These are phyloP conservation scores for Luzula sylvatica DNA, from an alignment of 176 grass and related monocot genomes.

Conservation along the genomic window DNA sequence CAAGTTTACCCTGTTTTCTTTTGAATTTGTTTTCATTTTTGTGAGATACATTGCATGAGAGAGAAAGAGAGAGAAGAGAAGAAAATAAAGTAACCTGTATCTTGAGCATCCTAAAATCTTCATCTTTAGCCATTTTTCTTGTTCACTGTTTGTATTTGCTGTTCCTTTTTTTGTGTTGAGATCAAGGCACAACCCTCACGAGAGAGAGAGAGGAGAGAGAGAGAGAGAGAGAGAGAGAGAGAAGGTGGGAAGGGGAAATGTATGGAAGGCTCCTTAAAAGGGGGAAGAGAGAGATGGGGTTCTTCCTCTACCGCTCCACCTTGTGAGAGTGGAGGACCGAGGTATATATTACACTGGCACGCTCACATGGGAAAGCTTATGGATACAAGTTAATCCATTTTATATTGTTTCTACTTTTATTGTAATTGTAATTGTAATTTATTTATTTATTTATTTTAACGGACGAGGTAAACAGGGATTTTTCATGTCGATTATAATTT, in stretches of 20 bases:
- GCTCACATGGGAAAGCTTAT: conserved; percentile 22
- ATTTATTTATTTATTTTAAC: neutral
- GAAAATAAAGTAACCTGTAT: conserved; percentile 52
- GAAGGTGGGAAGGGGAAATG: conserved; percentile 16
- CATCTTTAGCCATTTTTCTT: conserved; percentile 69
- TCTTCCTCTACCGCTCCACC: conserved; percentile 6
- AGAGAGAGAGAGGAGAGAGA: neutral
- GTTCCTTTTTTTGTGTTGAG: conserved; percentile 20
- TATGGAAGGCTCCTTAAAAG: conserved; percentile 43
- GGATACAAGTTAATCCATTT: conserved; percentile 9
- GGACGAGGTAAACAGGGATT: neutral
- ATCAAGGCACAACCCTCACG: neutral
- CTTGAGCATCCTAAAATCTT: conserved; percentile 97
- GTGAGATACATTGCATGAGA: neutral
- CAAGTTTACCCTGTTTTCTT: conserved; percentile 1
- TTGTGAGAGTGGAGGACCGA: neutral
- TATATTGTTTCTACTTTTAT: neutral
- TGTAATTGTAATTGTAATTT: too few relatives aligned
- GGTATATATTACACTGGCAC: neutral
- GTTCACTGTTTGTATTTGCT: conserved; percentile 3
- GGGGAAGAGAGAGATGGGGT: neutral
- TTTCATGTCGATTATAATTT: neutral
- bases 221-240: conserved; percentile 20
- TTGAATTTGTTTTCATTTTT: conserved; percentile 9
- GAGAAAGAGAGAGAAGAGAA: neutral